Conservation (phyloP, 2,329 filamentous ascomycete species). For the Cordyceps cicadae region DNA sequence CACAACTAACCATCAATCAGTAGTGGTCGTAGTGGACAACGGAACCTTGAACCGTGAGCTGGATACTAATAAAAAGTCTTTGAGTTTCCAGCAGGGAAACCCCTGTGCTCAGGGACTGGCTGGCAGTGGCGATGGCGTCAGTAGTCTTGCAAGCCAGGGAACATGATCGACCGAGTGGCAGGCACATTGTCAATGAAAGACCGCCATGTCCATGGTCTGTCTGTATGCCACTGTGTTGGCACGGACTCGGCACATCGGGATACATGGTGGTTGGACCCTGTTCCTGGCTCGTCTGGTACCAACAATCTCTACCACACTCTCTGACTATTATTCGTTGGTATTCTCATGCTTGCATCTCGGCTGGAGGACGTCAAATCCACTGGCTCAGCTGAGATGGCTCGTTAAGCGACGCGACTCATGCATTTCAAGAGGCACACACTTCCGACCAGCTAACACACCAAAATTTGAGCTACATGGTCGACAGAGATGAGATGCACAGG, state of each 20-base stretch:
- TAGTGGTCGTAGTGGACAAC: too few species aligned
- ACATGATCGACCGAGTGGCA: not conserved
- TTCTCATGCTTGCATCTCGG: not conserved
- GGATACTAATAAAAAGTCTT: too few species aligned
- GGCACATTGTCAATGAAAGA: not conserved
- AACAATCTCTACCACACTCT: not conserved
- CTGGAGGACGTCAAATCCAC: not conserved
- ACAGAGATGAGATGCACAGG: not conserved
- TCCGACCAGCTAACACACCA: not conserved
- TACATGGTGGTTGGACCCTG: not conserved
- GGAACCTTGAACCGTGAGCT: not conserved
- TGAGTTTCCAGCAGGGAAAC: not conserved
- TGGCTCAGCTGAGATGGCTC: not conserved
- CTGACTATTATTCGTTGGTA: not conserved
- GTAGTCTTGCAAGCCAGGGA: not conserved
- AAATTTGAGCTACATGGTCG: not conserved
- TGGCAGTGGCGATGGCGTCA: not conserved
- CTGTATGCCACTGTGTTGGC: not conserved
- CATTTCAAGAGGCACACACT: not conserved
- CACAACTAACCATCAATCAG: not conserved
- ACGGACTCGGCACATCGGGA: not conserved
- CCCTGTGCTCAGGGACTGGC: not conserved
- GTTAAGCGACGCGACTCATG: not conserved
- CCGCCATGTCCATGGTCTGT: not conserved
- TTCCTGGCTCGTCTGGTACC: not conserved